phyloP scores from a whole-genome alignment of 148 eudicot species.

The Persicaria tinctoria region DNA sequence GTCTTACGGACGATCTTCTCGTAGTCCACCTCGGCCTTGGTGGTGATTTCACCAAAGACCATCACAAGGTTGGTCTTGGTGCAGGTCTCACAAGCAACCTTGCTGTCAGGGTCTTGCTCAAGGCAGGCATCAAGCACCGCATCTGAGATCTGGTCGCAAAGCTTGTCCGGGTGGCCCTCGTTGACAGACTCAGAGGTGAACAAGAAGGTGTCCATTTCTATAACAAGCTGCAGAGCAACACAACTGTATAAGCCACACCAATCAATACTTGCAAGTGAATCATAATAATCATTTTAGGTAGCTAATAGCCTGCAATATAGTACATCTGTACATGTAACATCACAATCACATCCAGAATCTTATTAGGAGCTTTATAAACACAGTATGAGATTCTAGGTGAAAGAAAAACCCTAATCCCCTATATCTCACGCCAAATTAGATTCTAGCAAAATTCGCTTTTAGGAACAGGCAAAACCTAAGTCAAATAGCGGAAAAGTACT shows the following conservation, averaged over 20 bases:
- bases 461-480: not conserved
- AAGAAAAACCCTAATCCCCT: too few species aligned
- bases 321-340: too few species aligned
- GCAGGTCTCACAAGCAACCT: conserved; percentile 47
- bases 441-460: not conserved
- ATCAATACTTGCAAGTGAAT: too few species aligned
- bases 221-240: conserved; percentile 18
- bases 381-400: not conserved
- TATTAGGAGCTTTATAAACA: not conserved
- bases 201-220: conserved; percentile 29
- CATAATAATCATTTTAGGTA: too few species aligned
- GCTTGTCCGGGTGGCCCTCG: conserved; percentile 50
- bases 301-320: too few species aligned
- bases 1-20: conserved; percentile 26
- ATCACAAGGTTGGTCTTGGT: conserved; percentile 37
- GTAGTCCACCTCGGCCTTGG: conserved; percentile 29
- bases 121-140: conserved; percentile 39
- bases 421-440: not conserved
- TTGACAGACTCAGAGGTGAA: conserved; percentile 44
- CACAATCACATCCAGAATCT: not conserved
- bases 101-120: conserved; percentile 39
- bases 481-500: not conserved
- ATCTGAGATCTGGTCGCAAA: conserved; percentile 31
- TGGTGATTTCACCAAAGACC: conserved; percentile 37
- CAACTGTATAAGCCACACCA: not conserved